Base-by-base conservation (phyloP, 768 basidiomycete genomes). In the Boletus sp. region DNA sequence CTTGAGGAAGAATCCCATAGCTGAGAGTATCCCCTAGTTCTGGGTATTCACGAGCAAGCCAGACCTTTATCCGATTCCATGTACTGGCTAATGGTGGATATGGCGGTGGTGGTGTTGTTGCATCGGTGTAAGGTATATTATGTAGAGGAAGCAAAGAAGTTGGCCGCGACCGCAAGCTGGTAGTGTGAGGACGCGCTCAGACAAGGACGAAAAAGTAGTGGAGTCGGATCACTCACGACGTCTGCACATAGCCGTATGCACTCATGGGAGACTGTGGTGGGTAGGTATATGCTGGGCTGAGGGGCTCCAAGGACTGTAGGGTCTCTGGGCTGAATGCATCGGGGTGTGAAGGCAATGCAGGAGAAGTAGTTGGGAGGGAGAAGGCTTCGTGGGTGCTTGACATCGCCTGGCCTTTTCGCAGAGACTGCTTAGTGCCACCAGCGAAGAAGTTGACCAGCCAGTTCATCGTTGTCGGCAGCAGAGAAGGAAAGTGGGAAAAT, bases 11-110 rank as follows among this genome's bases (percentile, higher is more conserved):
- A 58, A 93, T 89, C 57, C 93, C 92, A 64, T 89, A 91, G 71
- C 96, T 96, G 60, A 98, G 87, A 9, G 95, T 97, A 70, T 98
- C 95, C 29, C 89, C 90, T 19, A 98, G 81, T 66, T 98, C 95
- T 42, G 94, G 93, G 73, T 96, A 96, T 73, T 95, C 87, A 55
- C 85, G 80, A 55, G 73, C 77, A 19, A 97, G 84, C 83, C 93
- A 93, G n/a, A 74, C 66, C 55, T 85, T 87, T 47, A 98, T 79
- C 23, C 95, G 85, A 59, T 80, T 77, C 90, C 94, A 97, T 1
- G 93, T 93, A 45, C 79, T 80, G 17, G 81, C 70, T n/a, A 97
- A 75, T 27, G 92, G 85, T 3, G 95, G 93, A 69, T 91, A 93
- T 39, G 73, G 62, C 7, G 73, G 67, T 4, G 64, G 57, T 13